Evolutionary conservation across 2,329 filamentous ascomycete species (phyloP).

Genomic region (Neopestalotiopsis sp.): DNA sequence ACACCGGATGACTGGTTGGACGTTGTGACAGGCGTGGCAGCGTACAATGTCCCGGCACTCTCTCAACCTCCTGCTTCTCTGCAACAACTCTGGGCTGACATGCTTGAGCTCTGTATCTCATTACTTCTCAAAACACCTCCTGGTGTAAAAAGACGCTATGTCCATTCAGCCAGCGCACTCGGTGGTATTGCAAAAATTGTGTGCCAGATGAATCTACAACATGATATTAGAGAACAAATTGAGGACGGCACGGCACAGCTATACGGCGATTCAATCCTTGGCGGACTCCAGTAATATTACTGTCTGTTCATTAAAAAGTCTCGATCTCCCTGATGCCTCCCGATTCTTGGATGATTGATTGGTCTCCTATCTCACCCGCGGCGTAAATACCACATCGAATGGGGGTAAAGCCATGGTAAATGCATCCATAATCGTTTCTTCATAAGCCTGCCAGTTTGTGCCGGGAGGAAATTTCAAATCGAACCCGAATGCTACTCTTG

Average conservation of each 20-base stretch:
- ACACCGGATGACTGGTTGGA: conserved; percentile 63
- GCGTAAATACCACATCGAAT: conserved; percentile 11
- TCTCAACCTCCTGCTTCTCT: conserved; percentile 35
- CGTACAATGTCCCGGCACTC: conserved; percentile 47
- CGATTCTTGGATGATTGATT: neutral
- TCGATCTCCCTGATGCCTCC: neutral
- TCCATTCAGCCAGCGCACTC: conserved; percentile 57
- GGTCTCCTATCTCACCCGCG: conserved; percentile 1
- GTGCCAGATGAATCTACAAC: conserved; percentile 22
- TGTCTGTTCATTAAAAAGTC: neutral
- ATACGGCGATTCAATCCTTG: neutral
- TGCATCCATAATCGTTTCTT: conserved; percentile 17
- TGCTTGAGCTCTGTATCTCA: conserved; percentile 60
- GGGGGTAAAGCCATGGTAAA: conserved; percentile 20
- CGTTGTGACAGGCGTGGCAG: conserved; percentile 56
- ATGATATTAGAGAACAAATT: conserved; percentile 10
- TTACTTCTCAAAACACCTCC: conserved; percentile 53
- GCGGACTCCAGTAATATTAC: neutral
- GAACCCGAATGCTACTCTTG: conserved; percentile 16
- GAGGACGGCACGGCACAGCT: neutral
- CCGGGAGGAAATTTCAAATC: conserved; percentile 14
- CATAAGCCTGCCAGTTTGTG: conserved; percentile 12
- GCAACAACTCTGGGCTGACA: conserved; percentile 59
- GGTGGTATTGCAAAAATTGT: conserved; percentile 53
- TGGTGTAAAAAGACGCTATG: conserved; percentile 56